Percentiles rank a stretch among this genome's conserved stretches.
These are phyloP conservation scores for Xerocomus brunneocitrinus DNA, from an alignment of 768 basidiomycete genomes.

Conservation along the genomic window DNA sequence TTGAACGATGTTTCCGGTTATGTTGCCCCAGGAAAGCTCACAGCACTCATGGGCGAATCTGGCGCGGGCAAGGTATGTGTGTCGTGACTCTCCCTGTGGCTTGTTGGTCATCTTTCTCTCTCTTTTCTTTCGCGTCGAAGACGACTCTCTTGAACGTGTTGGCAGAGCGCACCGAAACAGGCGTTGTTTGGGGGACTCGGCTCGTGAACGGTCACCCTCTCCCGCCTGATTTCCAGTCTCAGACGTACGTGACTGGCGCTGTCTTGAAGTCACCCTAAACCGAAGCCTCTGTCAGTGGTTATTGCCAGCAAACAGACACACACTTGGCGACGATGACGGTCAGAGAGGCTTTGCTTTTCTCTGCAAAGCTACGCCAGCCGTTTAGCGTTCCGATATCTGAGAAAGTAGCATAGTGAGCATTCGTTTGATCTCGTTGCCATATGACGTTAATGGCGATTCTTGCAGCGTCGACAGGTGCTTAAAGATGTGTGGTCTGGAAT, in stretches of 20 bases:
- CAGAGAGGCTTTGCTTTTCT: constrained; percentile 74
- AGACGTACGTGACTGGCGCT: constrained; percentile 37
- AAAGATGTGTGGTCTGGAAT: constrained; percentile 60
- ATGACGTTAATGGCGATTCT: not conserved
- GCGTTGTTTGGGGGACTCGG: constrained; percentile 39
- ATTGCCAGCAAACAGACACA: constrained; percentile 83
- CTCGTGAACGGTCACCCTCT: constrained; percentile 43
- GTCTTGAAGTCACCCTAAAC: not conserved
- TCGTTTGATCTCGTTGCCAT: not conserved
- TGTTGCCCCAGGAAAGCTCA: constrained; percentile 76
- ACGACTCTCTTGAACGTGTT: constrained; percentile 50
- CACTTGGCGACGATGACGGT: constrained; percentile 75
- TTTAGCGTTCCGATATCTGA: constrained; percentile 56
- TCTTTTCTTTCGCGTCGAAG: constrained; percentile 14
- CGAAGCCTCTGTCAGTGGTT: constrained; percentile 46
- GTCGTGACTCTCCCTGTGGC: no score
- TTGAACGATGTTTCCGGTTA: constrained; percentile 75
- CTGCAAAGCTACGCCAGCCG: constrained; percentile 77
- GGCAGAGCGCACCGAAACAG: constrained; percentile 35
- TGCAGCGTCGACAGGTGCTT: constrained; percentile 54
- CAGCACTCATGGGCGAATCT: constrained; percentile 70
- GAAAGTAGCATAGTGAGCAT: constrained; percentile 73
- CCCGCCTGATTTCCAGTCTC: constrained; percentile 49
- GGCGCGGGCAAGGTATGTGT: constrained; percentile 42
- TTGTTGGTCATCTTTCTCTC: not conserved